phyloP scores from a whole-genome alignment of 2,329 filamentous ascomycete species.

The Zalaria sp. region DNA sequence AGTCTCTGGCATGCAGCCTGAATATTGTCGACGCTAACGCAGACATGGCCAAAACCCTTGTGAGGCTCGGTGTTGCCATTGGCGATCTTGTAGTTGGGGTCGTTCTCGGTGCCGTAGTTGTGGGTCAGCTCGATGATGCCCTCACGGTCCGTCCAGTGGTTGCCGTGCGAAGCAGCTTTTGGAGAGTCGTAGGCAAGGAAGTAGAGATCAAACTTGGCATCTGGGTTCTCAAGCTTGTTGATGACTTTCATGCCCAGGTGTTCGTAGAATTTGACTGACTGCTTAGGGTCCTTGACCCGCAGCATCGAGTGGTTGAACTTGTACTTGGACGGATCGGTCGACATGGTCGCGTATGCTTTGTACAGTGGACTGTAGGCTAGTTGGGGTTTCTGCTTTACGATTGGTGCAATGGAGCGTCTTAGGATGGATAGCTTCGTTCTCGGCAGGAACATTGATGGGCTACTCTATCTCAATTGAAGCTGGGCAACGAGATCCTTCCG shows the following conservation, averaged over 20 bases:
- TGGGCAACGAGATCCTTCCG: no score
- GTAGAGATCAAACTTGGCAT: constrained; percentile 88
- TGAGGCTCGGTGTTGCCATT: constrained; percentile 87
- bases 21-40: constrained; percentile 54
- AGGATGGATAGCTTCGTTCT: neutral
- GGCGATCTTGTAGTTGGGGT: constrained; percentile 63
- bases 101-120: constrained; percentile 79
- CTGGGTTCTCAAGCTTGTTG: constrained; percentile 67
- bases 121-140: constrained; percentile 73
- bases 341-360: constrained; percentile 14
- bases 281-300: constrained; percentile 80
- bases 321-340: constrained; percentile 48
- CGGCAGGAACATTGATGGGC: neutral
- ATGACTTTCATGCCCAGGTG: constrained; percentile 78
- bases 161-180: constrained; percentile 57
- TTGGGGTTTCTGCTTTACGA: neutral
- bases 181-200: constrained; percentile 82
- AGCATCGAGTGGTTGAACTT: constrained; percentile 48
- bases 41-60: constrained; percentile 73
- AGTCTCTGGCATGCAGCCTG: constrained; percentile 81
- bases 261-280: constrained; percentile 78
- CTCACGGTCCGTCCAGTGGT: constrained; percentile 59
- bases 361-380: neutral
- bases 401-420: neutral
- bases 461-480: no score